A percentile compares a stretch with the other conserved stretches of the same genome.
Conservation (phyloP, 192 early-diverging fungal genomes). For the Diversispora eburnea region DNA sequence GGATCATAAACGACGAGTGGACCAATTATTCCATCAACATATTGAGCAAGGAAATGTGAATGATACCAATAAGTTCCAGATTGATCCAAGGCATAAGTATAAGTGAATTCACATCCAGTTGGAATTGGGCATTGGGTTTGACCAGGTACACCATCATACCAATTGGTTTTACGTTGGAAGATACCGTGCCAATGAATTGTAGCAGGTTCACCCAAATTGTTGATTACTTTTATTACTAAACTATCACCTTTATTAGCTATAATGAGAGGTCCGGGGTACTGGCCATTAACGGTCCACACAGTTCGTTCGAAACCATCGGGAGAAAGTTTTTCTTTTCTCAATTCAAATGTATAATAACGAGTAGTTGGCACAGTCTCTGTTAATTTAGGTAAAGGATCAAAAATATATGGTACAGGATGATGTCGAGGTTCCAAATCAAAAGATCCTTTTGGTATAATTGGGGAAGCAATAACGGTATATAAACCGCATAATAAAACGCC, state of each 20-base stretch:
- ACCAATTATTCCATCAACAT: background rate
- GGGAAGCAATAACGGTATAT: no score
- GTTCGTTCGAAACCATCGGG: slow-evolving; percentile 64
- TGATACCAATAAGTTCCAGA: slow-evolving; percentile 53
- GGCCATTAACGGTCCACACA: slow-evolving; percentile 65
- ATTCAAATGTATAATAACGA: background rate
- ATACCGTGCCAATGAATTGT: slow-evolving; percentile 54
- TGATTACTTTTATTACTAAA: slow-evolving; percentile 45
- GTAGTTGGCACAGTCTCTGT: background rate
- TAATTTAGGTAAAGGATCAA: no score
- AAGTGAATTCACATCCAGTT: slow-evolving; percentile 27
- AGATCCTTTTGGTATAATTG: no score
- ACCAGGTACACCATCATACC: slow-evolving; percentile 47
- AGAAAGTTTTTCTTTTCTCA: background rate
- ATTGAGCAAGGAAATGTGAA: slow-evolving; percentile 44
- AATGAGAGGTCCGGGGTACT: slow-evolving; percentile 44
- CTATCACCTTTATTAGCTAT: slow-evolving; percentile 45
- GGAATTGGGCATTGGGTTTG: slow-evolving; percentile 41
- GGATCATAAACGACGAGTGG: background rate
- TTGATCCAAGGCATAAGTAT: slow-evolving; percentile 32
- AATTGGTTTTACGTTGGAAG: slow-evolving; percentile 48
- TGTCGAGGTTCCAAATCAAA: no score
- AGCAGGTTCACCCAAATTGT: slow-evolving; percentile 32
- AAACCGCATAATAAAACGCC: no score
- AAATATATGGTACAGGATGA: no score